phyloP scores from a whole-genome alignment of 768 basidiomycete genomes.

The Trametes maxima region DNA sequence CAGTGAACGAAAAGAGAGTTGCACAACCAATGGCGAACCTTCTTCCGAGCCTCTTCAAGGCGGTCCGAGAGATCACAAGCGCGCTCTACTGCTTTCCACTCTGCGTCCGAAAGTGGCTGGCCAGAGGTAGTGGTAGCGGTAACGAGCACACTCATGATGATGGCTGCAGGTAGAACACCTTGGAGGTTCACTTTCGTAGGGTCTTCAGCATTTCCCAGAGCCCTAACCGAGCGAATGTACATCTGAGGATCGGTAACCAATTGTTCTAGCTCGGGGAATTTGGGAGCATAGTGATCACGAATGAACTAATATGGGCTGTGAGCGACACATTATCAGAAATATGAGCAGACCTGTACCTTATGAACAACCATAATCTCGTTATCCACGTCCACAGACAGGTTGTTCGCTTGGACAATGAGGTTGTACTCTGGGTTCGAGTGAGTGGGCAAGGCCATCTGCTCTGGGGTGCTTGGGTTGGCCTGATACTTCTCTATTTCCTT shows the following conservation, averaged over 20 bases:
- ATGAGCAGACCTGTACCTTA: conserved; percentile 56
- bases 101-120: conserved; percentile 61
- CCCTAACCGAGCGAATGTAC: conserved; percentile 90
- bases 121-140: conserved; percentile 93
- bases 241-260: conserved; percentile 89
- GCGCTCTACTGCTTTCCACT: conserved; percentile 80
- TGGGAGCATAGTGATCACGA: conserved; percentile 92
- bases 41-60: conserved; percentile 87
- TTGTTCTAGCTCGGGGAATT: conserved; percentile 97
- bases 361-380: conserved; percentile 97
- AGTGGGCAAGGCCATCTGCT: conserved; percentile 76
- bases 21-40: conserved; percentile 46
- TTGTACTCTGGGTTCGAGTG: conserved; percentile 95
- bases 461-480: conserved; percentile 73
- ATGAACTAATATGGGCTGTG: conserved; percentile 68
- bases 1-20: not conserved
- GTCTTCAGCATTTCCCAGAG: conserved; percentile 88
- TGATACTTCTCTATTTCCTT: conserved; percentile 92
- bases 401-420: conserved; percentile 96
- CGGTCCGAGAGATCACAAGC: conserved; percentile 90
- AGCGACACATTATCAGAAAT: conserved; percentile 16
- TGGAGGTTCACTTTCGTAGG: conserved; percentile 83
- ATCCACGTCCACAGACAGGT: conserved; percentile 96
- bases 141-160: conserved; percentile 94
- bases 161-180: conserved; percentile 80